Evolutionary conservation across 2,329 filamentous ascomycete species (phyloP), one percentile per base, ranked within the genome.

Genomic region (Talaromyces funiculosus): DNA sequence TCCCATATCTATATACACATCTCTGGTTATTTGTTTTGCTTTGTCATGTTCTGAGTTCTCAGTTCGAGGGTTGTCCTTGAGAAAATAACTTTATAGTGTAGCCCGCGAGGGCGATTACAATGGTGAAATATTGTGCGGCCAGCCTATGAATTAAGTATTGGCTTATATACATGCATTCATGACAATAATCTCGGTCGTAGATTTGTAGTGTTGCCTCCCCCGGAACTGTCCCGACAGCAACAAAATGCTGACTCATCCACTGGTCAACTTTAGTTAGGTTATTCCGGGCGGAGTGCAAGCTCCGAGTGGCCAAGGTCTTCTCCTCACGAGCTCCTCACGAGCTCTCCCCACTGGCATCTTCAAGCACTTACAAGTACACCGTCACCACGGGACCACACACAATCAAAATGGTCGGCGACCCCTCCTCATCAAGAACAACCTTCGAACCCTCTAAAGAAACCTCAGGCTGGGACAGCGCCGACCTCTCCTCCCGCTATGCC

Each of bases 101-200:
- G 60, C 60, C 60, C 60, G 60, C 60, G 37, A 61, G 60, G 60
- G 60, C 54, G 54, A 54, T 54, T 61, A 49, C 31, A 37, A 59
- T 51, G 47, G 47, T 10, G 9, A 51, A 4, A n/a, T n/a, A n/a
- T 20, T 29, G 16, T 47, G 24, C 24, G 43, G 43, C 16, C 3
- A 26, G 14, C 3, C 24, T 47, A 29, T n/a, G 7, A 33, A 20
- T 14, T 31, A 33, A 29, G 26, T 18, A 20, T 14, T 31, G 8
- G 7, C 31, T 33, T 10, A n/a, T n/a, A n/a, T 20, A 33, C 4
- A 3, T 20, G 14, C 9, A 18, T 16, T 10, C 43, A 31, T 47
- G 24, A 9, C 10, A n/a, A 3, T 9, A 24, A 24, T 4, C 24
- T n/a, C 9, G n/a, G n/a, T 47, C 24, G 43, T 47, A 49, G 18